Evolutionary conservation across 176 grass and related monocot genomes (phyloP), one percentile per base, ranked within the genome.

Genomic region (Cocos nucifera): DNA sequence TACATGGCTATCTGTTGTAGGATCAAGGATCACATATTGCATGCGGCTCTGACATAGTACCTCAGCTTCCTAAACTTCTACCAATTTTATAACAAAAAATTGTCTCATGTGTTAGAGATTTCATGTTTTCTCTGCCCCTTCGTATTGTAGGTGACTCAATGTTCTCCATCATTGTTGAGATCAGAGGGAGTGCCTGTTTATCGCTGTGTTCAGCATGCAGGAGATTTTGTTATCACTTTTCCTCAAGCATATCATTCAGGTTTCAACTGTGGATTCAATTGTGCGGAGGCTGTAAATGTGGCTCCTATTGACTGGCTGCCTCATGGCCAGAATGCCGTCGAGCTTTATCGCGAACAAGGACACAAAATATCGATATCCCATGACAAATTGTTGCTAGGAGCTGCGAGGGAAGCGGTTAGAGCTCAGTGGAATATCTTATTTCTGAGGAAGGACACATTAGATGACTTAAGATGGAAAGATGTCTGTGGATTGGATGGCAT

Each of bases 291-390:
- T 78, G 93, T 97, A 61, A 91, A 91, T 73, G 87, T 90, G 56
- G 93, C 87, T 53, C 93, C 93, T 50, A 71, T 97, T 82, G 92
- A 97, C 82, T 97, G 93, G 93, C 50, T 97, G 70, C 93, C 84
- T 35, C 54, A 85, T 82, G 93, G 93, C 53, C 93, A 97, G 61
- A 85, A 73, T 75, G 93, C 87, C 50, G 87, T 97, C 27, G 93
- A 97, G 56, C 69, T 97, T 57, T 91, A 88, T 57, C 78, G 87
- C 17, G 73, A 91, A 59, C 93, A 97, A 64, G 56, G 68, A 64
- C 75, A 76, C 61, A 80, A 91, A 61, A 83, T 83, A 67, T 78
- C 84, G 15, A 76, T 97, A 63, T 97, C 93, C 17, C 93, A 97
- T 70, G 93, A 97, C 73, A 97, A 97, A 63, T 68, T 97, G 15